These are phyloP conservation scores for Fusarium falciforme DNA, from an alignment of 2,329 filamentous ascomycete genomes.

Conservation along the genomic window DNA sequence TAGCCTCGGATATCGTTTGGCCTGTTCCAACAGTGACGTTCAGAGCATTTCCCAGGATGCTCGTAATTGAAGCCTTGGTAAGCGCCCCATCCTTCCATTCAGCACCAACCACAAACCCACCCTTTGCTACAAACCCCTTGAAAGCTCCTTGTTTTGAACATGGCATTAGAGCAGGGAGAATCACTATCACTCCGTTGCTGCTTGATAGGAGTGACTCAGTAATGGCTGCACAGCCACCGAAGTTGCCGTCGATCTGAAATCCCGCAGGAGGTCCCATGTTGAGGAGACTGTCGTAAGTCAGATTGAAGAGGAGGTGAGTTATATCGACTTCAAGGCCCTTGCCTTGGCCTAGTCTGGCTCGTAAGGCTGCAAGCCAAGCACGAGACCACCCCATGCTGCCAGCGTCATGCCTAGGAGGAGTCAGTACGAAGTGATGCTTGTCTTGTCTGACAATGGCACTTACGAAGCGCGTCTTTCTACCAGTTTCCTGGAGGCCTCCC, in stretches of 20 bases:
- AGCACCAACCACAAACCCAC: slow-evolving; percentile 24
- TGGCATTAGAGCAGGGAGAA: neutral
- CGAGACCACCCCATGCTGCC: neutral
- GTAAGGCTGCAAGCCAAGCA: neutral
- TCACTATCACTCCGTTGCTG: neutral
- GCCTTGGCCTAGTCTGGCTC: neutral
- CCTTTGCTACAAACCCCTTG: neutral
- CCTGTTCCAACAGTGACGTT: neutral
- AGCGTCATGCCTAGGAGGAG: neutral
- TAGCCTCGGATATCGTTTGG: neutral
- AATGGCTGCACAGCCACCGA: slow-evolving; percentile 5
- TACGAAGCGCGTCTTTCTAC: neutral
- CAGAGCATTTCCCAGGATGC: neutral
- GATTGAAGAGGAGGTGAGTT: neutral
- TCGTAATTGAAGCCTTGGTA: neutral
- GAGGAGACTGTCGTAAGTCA: neutral
- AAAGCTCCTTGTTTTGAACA: neutral
- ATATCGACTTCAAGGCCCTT: neutral
- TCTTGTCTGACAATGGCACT: neutral
- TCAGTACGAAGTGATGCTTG: no score
- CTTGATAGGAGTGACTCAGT: neutral
- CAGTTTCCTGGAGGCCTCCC: neutral
- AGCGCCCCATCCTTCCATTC: neutral
- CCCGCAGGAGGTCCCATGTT: slow-evolving; percentile 1
- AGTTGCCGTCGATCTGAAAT: slow-evolving; percentile 4